These are phyloP conservation scores for Catunica adiposa DNA, from an alignment of 2,329 filamentous ascomycete species.

Conservation along the genomic window DNA sequence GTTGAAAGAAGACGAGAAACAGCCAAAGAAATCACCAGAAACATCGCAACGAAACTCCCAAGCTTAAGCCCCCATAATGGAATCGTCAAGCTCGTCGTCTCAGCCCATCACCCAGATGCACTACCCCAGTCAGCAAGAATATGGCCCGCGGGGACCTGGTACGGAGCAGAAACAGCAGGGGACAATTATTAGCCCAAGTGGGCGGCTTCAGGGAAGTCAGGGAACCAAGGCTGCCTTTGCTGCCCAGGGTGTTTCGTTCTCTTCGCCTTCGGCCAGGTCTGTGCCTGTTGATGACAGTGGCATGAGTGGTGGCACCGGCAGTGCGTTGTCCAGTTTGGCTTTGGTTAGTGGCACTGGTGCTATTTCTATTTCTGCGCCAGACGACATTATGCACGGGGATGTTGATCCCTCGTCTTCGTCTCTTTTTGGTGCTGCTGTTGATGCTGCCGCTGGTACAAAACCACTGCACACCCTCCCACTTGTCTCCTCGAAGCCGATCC, in stretches of 20 bases:
- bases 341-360: neutral
- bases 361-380: slow-evolving; percentile 10
- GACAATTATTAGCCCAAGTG: neutral
- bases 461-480: slow-evolving; percentile 3
- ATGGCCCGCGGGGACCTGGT: slow-evolving; percentile 2
- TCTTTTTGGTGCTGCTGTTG: no score
- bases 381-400: slow-evolving; percentile 5
- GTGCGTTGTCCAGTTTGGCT: neutral
- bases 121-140: slow-evolving; percentile 1
- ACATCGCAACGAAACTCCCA: no score
- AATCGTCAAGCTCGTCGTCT: neutral
- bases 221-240: neutral
- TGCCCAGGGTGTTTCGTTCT: neutral
- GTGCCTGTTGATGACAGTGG: neutral
- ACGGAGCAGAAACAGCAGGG: neutral
- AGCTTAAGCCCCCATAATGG: no score
- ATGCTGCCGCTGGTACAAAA: slow-evolving; percentile 3
- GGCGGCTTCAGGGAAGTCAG: neutral
- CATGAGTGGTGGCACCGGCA: neutral
- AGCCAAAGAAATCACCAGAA: no score
- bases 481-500: neutral
- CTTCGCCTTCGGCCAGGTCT: neutral
- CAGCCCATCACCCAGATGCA: slow-evolving; percentile 5
- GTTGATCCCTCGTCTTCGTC: neutral
- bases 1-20: no score